phyloP scores from a whole-genome alignment of 2,329 filamentous ascomycete genomes.

The Aspergillus sp. region DNA sequence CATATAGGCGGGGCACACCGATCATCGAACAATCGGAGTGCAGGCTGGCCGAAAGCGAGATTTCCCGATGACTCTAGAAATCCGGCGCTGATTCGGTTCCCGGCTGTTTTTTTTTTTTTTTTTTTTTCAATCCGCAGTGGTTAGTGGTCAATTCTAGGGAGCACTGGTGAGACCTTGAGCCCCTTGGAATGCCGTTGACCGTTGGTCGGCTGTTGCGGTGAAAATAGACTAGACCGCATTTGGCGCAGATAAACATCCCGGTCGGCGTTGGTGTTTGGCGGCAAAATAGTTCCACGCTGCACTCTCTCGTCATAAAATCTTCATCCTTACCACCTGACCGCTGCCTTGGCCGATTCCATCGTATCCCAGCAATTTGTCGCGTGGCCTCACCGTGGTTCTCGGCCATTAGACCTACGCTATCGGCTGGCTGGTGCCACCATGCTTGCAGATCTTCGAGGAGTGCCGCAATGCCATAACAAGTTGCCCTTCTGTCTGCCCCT shows the following conservation, averaged over 20 bases:
- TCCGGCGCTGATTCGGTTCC: background rate
- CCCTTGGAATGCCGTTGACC: background rate
- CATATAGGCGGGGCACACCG: constrained; percentile 5
- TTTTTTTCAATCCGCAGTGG: background rate
- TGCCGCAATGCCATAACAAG: constrained; percentile 50
- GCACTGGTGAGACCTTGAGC: background rate
- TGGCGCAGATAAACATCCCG: constrained; percentile 22
- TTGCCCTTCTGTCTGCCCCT: constrained; percentile 32
- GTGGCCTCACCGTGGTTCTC: constrained; percentile 12
- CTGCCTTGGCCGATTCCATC: background rate
- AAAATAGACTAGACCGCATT: constrained; percentile 26
- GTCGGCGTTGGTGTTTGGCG: constrained; percentile 7
- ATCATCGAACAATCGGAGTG: background rate
- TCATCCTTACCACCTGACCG: constrained; percentile 4
- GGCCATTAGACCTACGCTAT: constrained; percentile 17
- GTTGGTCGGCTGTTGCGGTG: constrained; percentile 11
- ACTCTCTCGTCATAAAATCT: constrained; percentile 5
- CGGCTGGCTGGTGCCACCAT: constrained; percentile 35
- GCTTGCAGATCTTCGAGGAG: constrained; percentile 27
- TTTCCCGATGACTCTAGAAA: background rate
- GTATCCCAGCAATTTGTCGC: background rate
- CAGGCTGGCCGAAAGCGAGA: background rate
- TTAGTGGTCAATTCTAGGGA: background rate
- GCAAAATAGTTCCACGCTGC: constrained; percentile 14
- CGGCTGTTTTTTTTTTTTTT: background rate